Evolutionary conservation across 169 alveolate genomes (phyloP), one percentile per base, ranked within the genome.

Genomic region (Eimeria necatrix): DNA sequence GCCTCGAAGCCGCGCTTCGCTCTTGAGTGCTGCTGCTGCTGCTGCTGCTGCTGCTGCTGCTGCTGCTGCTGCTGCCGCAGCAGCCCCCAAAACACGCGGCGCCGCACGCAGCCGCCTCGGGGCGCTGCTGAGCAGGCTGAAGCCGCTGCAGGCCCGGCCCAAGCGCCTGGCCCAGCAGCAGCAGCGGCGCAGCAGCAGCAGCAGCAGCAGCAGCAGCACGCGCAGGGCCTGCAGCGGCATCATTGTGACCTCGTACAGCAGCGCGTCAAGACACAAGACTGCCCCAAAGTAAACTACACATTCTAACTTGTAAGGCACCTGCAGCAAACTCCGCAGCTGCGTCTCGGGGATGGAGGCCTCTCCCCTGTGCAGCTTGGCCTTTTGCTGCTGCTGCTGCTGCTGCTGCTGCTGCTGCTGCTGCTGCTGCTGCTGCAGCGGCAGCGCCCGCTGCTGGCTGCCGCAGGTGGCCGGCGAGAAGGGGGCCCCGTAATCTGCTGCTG

Each of bases 201-300:
- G 41, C 68, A 59, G 71, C 56, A 84, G 76, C 53, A 64, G 74
- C 92, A 56, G 48, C 26, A 84, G 49, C 59, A 84, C 53, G 12
- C 20, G 41, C 46, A 70, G 48, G 9, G 86, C 96, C 81, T 94
- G 96, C n/a, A 96, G 76, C 14, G 97, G 97, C 94, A 96, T 94
- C 84, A 96, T 93, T 9, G 97, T 95, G 73, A 96, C 76, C 41
- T 96, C 97, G 91, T 96, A 96, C 48, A 96, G 87, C 12, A 96
- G 92, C 18, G 96, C 93, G 76, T 96, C 97, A 0, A 96, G 95
- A 53, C 97, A 96, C 26, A 96, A 70, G 4, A 96, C 49, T 71
- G 95, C 68, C 10, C 97, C 96, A 14, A 96, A 78, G 83, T 80
- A 68, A 22, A 96, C 85, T 12, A 94, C 49, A 14, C 48, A 20